These are phyloP conservation scores for Lentinula novae-zelandiae DNA, from an alignment of 1,284 basidiomycete species.

Conservation along the genomic window DNA sequence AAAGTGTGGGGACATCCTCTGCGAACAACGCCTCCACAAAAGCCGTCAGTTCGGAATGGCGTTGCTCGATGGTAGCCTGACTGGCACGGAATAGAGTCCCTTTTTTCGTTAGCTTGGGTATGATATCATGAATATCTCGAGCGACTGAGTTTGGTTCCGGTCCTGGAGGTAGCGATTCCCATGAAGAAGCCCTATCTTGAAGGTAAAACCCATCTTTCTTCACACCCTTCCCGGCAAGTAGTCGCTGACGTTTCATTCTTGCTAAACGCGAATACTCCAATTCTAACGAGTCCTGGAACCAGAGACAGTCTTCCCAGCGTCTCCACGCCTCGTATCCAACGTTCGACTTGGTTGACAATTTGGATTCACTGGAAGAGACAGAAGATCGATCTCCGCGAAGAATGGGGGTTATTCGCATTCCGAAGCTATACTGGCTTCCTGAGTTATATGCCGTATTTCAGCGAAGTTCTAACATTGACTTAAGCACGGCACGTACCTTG, in stretches of 20 bases:
- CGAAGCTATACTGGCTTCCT: conserved; percentile 57
- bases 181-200: conserved; percentile 71
- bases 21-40: conserved; percentile 57
- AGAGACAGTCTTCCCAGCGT: conserved; percentile 76
- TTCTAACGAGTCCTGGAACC: conserved; percentile 68
- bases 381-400: conserved; percentile 34
- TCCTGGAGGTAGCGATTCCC: conserved; percentile 81
- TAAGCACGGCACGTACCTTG: conserved; percentile 40
- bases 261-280: conserved; percentile 58
- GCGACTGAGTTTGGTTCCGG: conserved; percentile 69
- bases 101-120: conserved; percentile 68
- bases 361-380: conserved; percentile 31
- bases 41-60: conserved; percentile 52
- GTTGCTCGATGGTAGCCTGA: conserved; percentile 60
- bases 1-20: conserved; percentile 58
- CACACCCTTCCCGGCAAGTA: conserved; percentile 67
- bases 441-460: not conserved
- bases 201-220: conserved; percentile 71
- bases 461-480: not conserved
- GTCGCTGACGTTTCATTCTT: conserved; percentile 57
- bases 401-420: conserved; percentile 57
- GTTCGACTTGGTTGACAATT: conserved; percentile 7
- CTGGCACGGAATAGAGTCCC: conserved; percentile 68
- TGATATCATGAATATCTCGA: conserved; percentile 56
- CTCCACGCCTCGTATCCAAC: conserved; percentile 69